Conservation (phyloP, 225 moss, liverwort and hornwort species). For the Anthoceros angustus region DNA sequence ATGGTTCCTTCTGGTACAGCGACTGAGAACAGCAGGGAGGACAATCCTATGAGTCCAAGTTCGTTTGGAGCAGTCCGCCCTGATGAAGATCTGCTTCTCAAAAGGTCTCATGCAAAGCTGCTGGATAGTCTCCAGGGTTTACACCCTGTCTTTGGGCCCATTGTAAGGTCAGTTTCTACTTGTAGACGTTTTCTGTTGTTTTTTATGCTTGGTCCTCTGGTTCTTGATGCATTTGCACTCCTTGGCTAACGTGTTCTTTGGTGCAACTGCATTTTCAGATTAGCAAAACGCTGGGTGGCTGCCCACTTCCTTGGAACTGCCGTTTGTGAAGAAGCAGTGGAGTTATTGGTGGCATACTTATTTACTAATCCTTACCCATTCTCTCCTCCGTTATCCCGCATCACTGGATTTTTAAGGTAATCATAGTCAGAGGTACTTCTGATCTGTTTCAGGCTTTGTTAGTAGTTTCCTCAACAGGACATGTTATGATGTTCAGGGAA, state of each 20-base stretch:
- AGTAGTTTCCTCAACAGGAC: background rate
- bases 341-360: constrained; percentile 60
- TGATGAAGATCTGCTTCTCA: constrained; percentile 38
- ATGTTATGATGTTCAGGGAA: too few relatives aligned
- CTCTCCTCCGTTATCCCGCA: constrained; percentile 50
- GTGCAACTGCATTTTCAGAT: constrained; percentile 14
- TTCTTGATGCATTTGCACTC: background rate
- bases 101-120: constrained; percentile 58
- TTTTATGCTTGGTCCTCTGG: background rate
- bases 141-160: constrained; percentile 69
- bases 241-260: background rate
- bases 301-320: constrained; percentile 59
- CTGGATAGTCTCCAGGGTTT: constrained; percentile 64
- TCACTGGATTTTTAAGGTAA: constrained; percentile 83
- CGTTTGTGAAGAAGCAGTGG: constrained; percentile 55
- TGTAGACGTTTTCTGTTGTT: background rate
- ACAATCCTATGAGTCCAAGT: constrained; percentile 20
- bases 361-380: constrained; percentile 57
- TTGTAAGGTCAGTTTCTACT: constrained; percentile 32
- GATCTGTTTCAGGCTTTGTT: too few relatives aligned
- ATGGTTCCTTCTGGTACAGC: constrained; percentile 12
- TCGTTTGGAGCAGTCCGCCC: constrained; percentile 19
- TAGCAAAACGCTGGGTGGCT: constrained; percentile 88
- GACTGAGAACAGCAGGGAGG: constrained; percentile 12
- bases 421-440: background rate